Conservation (phyloP, 140 eudicot species). For the Ambrosia hybrid region DNA sequence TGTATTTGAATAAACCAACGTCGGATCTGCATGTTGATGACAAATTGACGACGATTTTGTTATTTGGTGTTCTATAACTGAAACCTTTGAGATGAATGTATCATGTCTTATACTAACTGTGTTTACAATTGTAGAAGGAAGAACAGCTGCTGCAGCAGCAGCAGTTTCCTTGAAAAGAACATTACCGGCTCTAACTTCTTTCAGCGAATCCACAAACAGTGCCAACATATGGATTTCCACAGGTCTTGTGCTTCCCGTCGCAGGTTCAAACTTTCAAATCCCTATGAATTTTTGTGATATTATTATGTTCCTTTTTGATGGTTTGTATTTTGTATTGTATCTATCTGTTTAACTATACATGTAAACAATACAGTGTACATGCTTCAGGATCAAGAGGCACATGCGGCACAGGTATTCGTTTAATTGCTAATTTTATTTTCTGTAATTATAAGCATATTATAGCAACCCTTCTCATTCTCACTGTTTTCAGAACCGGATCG, state of each 20-base stretch:
- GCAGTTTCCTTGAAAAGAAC: too few relatives aligned
- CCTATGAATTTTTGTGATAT: neutral
- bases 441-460: too few relatives aligned
- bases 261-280: neutral
- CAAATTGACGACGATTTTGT: too few relatives aligned
- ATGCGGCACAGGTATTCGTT: conserved; percentile 70
- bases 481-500: too few relatives aligned
- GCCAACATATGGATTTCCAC: neutral
- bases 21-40: neutral
- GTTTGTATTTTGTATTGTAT: neutral
- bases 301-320: too few relatives aligned
- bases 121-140: conserved; percentile 46
- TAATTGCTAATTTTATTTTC: neutral
- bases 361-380: conserved; percentile 54
- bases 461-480: too few relatives aligned
- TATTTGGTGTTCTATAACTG: too few relatives aligned
- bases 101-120: too few relatives aligned
- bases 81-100: too few relatives aligned
- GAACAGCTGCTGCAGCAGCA: conserved; percentile 27
- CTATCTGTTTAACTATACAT: neutral
- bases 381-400: conserved; percentile 89
- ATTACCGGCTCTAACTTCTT: too few relatives aligned
- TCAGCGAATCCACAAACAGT: too few relatives aligned
- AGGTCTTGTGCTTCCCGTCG: neutral
- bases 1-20: neutral